Base-by-base conservation (phyloP, 805 yeast species). In the Lipomyces chichibuensis region DNA sequence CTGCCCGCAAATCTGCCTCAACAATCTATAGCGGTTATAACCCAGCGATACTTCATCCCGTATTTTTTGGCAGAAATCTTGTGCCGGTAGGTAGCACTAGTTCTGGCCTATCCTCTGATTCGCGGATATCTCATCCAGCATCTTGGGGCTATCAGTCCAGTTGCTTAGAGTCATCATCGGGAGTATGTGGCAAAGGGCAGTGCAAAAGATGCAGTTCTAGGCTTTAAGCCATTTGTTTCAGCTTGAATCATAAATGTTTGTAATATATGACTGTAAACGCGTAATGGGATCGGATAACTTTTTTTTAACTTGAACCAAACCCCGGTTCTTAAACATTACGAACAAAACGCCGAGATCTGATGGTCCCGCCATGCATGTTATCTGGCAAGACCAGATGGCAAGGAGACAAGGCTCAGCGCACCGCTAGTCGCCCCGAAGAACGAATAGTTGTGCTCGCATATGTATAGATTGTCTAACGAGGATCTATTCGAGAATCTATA, bases 61-160 rank as follows among this genome's bases (percentile, higher is more conserved):
- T 69, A 20, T 69, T 69, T 43, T 69, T 69, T n/a, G 65, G 71
- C 9, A 49, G 37, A n/a, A 46, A 37, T 20, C 39, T 65, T 20
- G 52, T n/a, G 49, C 60, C 32, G n/a, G 43, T 57, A 17, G 29
- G 14, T 25, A 14, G 13, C 37, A 3, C 23, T 7, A 25, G 32
- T 33, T 4, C 20, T 20, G 14, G 32, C 8, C 59, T 57, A 29
- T 33, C 9, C 9, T 37, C 66, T 4, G 71, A 67, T 57, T 27
- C 69, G 32, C 58, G 66, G 14, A 53, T 67, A 9, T 59, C 71
- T 11, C 71, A 67, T 52, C 71, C 71, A 14, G 71, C 71, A 2
- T 39, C 69, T 7, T 67, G 71, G 71, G 71, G 71, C 6, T 56
- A 56, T 43, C 59, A 35, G 23, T 14, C 43, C 13, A 25, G 5